Base-by-base conservation (phyloP, 768 basidiomycete species). In the Erythrobasidium yunnanense region DNA sequence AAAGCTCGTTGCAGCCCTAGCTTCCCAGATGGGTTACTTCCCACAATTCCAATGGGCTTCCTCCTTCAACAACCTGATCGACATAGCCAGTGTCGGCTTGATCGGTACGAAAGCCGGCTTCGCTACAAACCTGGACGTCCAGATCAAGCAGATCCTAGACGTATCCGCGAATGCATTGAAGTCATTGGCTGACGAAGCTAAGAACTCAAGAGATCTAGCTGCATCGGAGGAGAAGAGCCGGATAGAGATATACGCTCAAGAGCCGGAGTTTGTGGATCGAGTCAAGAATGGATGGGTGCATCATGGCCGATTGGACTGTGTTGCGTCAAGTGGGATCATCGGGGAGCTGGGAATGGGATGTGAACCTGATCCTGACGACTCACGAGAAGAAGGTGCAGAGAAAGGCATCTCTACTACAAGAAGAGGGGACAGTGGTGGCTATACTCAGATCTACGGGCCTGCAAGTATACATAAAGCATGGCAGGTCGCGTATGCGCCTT, bases 81-180 rank as follows among this genome's bases (percentile, higher is more conserved):
- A 97, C 74, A 80, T 97, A n/a, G 90, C 89, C 0, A 86, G 85
- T 66, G 82, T 91, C 46, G 92, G 92, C 1, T 73, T 97, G n/a
- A 95, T 95, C 70, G 95, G 95, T 1, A 90, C 95, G 73, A 96
- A 96, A 78, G 92, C 88, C 23, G 91, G 95, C 18, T 78, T 96
- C 69, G 85, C 84, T 53, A 85, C 81, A 38, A 85, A 90, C 1
- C 78, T 91, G 15, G 78, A 83, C 18, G 87, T 89, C 46, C 90
- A 96, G 75, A 78, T 96, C 47, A 86, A 87, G 71, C 82, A 88
- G 34, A 69, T 67, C 7, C 25, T 65, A 55, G 23, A 29, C 4
- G 8, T 45, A 20, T 27, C 53, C 30, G 11, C 50, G 32, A n/a
- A 53, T 42, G 30, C 30, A 45, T 45, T 56, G 60, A 53, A 13